Evolutionary conservation across 179 eudicot genomes (phyloP), one percentile per base, ranked within the genome.

Genomic region (Heliamphora pulchella): DNA sequence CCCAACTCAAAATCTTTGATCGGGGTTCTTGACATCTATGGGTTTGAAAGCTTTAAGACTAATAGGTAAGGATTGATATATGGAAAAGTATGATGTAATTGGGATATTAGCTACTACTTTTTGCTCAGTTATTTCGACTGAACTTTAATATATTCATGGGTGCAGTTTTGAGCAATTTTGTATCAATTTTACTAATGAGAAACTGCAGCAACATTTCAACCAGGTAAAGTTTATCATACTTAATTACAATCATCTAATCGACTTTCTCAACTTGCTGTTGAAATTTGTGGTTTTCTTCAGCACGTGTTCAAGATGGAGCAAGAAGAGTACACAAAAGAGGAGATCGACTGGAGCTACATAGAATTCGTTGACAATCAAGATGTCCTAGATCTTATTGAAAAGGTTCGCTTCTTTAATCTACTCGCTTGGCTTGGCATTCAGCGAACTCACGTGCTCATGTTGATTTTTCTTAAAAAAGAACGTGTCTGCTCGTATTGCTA

Each of bases 11-110:
- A 74, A 74, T 90, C 88, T 79, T 79, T 93, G 86, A 93, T 93
- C 22, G 98, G 98, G 59, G 97, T 93, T 75, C 97, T 93, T 67
- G 97, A 93, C 80, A 93, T 93, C 44, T 93, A 93, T 83, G 98
- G 97, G 78, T 92, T 93, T 85, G 98, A 93, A 83, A 92, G 98
- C 92, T 92, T 93, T 82, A 92, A 90, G 85, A 65, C 84, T 70
- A 93, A 93, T 75, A 93, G 97, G 97, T 92, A 87, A 41, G 54
- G 64, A 39, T 22, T 79, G 59, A 14, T 77, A 10, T 63, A 48
- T 81, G 0, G 58, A 17, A 9, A 22, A 80, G 0, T 78, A 17
- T 43, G 55, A 44, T 77, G 51, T 55, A 66, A 71, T 78, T 61
- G 65, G 74, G 55, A 80, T 14, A 48, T 46, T 75, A 59, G 41